Percentiles rank a stretch among this genome's conserved stretches.
These are phyloP conservation scores for Poa annua DNA, from an alignment of 176 grass and related monocot genomes.

Conservation along the genomic window DNA sequence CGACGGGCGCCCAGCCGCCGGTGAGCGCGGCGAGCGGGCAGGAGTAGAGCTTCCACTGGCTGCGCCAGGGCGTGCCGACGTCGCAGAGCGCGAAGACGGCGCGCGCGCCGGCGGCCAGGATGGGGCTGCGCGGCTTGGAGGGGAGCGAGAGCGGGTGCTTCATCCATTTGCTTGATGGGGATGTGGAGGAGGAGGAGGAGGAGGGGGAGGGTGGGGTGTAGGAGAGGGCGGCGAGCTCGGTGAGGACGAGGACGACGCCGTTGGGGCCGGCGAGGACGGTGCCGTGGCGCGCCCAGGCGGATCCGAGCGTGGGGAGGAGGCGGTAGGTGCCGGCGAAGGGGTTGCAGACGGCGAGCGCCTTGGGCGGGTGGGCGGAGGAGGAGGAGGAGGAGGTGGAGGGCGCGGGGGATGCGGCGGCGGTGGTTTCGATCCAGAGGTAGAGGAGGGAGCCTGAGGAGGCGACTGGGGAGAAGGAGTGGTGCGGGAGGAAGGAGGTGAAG, in stretches of 20 bases:
- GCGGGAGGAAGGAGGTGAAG: slow-evolving; percentile 82
- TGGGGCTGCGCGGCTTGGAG: slow-evolving; percentile 89
- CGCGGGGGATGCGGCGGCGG: not conserved
- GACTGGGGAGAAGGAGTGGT: slow-evolving; percentile 84
- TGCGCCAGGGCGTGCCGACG: slow-evolving; percentile 91
- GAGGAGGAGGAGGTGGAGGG: slow-evolving; percentile 24
- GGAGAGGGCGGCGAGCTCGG: slow-evolving; percentile 87
- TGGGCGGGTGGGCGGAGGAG: slow-evolving; percentile 52
- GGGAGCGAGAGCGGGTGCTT: slow-evolving; percentile 92
- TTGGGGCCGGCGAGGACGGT: slow-evolving; percentile 83
- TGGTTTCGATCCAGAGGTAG: slow-evolving; percentile 95
- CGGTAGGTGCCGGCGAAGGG: slow-evolving; percentile 74
- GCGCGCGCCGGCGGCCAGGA: slow-evolving; percentile 63
- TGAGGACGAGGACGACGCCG: slow-evolving; percentile 76
- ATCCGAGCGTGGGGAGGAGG: slow-evolving; percentile 85
- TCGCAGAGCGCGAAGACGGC: slow-evolving; percentile 89
- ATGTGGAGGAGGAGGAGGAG: not conserved
- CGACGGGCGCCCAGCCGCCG: slow-evolving; percentile 78
- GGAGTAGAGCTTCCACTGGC: slow-evolving; percentile 98
- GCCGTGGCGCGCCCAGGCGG: slow-evolving; percentile 97
- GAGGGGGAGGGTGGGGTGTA: slow-evolving; percentile 50
- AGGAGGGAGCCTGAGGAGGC: slow-evolving; percentile 84
- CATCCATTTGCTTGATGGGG: slow-evolving; percentile 56
- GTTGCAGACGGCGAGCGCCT: slow-evolving; percentile 92
- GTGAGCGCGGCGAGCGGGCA: slow-evolving; percentile 69